Percentiles rank a stretch among this genome's conserved stretches.
Conservation (phyloP, 495 filamentous ascomycete genomes). For the Lichenothelia convexa region DNA sequence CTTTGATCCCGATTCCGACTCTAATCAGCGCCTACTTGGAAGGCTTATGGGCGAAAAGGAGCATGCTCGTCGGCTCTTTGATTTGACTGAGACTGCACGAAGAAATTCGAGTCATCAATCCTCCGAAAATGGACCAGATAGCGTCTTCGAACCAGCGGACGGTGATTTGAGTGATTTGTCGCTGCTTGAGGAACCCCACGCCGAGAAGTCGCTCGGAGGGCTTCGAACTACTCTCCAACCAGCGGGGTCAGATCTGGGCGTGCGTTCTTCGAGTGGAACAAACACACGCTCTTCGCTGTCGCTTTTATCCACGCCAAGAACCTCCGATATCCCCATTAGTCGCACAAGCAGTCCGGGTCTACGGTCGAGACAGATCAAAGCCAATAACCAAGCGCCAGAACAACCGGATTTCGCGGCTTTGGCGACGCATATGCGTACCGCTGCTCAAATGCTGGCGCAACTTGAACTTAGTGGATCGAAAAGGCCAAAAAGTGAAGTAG, state of each 20-base stretch:
- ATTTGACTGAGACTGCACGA: constrained; percentile 39
- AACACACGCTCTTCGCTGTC: constrained; percentile 30
- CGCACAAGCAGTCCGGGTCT: constrained; percentile 41
- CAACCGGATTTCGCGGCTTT: constrained; percentile 55
- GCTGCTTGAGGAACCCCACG: constrained; percentile 41
- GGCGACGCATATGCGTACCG: constrained; percentile 62
- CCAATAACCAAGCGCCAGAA: constrained; percentile 21
- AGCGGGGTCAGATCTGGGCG: too few species aligned
- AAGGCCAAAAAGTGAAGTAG: constrained; percentile 51
- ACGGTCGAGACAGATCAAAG: constrained; percentile 32
- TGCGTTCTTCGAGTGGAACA: constrained; percentile 30
- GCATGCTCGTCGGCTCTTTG: constrained; percentile 44
- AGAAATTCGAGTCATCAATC: constrained; percentile 19
- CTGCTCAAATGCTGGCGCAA: constrained; percentile 62
- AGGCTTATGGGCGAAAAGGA: constrained; percentile 44
- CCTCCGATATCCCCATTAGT: constrained; percentile 36
- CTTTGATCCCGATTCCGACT: constrained; percentile 46
- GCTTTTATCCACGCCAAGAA: constrained; percentile 38
- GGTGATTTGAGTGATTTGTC: constrained; percentile 54
- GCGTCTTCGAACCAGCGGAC: constrained; percentile 54
- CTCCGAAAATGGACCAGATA: constrained; percentile 35
- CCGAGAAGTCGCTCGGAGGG: too few species aligned
- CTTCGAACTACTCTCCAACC: constrained; percentile 21
- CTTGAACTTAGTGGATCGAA: constrained; percentile 55
- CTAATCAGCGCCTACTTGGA: constrained; percentile 42